Evolutionary conservation across 2,329 filamentous ascomycete species (phyloP).

Genomic region (Samsoniella hepiali): DNA sequence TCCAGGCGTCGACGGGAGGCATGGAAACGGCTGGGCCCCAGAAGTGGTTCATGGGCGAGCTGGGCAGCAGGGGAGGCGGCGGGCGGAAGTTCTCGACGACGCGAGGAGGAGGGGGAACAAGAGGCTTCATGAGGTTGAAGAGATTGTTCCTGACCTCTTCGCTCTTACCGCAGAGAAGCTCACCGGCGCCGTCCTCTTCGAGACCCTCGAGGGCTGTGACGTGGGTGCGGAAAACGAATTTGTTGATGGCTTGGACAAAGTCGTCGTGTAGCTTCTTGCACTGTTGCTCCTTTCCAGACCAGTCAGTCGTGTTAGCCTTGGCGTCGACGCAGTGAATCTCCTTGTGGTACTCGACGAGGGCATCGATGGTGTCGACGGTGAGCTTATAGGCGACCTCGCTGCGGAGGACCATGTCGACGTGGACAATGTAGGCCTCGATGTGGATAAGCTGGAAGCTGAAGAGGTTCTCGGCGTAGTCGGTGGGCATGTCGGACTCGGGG

Average conservation of each 20-base stretch:
- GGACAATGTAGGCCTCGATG: slow-evolving; percentile 95
- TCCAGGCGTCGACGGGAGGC: slow-evolving; percentile 80
- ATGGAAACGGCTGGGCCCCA: slow-evolving; percentile 69
- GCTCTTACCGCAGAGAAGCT: slow-evolving; percentile 85
- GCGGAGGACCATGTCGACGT: slow-evolving; percentile 97
- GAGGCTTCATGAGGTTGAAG: slow-evolving; percentile 78
- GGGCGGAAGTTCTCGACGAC: slow-evolving; percentile 87
- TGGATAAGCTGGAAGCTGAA: slow-evolving; percentile 93
- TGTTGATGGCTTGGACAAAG: slow-evolving; percentile 95
- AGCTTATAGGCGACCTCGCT: slow-evolving; percentile 98
- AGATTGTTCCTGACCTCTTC: slow-evolving; percentile 90
- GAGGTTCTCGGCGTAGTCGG: slow-evolving; percentile 80
- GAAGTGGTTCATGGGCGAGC: slow-evolving; percentile 72
- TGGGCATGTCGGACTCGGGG: slow-evolving; percentile 78
- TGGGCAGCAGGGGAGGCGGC: slow-evolving; percentile 78
- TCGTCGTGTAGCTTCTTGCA: slow-evolving; percentile 97
- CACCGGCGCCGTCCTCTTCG: slow-evolving; percentile 93
- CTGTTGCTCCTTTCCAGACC: slow-evolving; percentile 94
- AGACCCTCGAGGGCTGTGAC: slow-evolving; percentile 88
- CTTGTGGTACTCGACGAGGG: slow-evolving; percentile 93
- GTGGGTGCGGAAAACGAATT: slow-evolving; percentile 89
- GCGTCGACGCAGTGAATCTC: slow-evolving; percentile 90
- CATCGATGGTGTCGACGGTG: slow-evolving; percentile 88
- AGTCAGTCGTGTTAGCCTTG: slow-evolving; percentile 85
- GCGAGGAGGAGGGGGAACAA: slow-evolving; percentile 81